phyloP scores from a whole-genome alignment of 345 rosid genomes.

The Brassica incana region DNA sequence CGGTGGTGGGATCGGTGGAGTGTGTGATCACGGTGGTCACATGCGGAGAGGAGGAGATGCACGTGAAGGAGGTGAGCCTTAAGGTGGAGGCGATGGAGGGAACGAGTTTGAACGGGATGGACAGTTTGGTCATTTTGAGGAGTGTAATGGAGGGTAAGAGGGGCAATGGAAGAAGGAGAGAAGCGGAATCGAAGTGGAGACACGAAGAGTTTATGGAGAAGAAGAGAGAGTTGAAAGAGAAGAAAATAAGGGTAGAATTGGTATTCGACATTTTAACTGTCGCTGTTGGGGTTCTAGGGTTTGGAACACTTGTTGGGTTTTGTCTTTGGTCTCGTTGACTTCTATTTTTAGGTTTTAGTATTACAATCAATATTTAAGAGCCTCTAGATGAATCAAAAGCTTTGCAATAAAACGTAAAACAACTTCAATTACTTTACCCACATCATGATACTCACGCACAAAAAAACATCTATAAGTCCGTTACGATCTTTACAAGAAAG shows the following conservation, averaged over 20 bases:
- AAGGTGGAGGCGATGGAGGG: conserved; percentile 78
- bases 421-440: neutral
- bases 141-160: conserved; percentile 53
- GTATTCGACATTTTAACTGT: conserved; percentile 55
- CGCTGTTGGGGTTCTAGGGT: conserved; percentile 44
- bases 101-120: conserved; percentile 58
- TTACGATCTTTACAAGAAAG: neutral
- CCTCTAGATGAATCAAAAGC: neutral
- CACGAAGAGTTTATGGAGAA: conserved; percentile 46
- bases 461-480: neutral
- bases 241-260: conserved; percentile 49
- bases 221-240: conserved; percentile 58
- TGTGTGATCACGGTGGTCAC: conserved; percentile 56
- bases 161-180: conserved; percentile 39
- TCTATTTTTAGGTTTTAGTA: too few relatives aligned
- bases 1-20: conserved; percentile 33
- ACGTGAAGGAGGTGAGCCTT: conserved; percentile 67
- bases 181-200: conserved; percentile 40
- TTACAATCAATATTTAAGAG: neutral
- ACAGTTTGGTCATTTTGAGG: conserved; percentile 53
- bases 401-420: conserved; percentile 19
- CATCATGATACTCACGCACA: neutral
- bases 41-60: conserved; percentile 64
- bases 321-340: conserved; percentile 38
- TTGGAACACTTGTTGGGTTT: conserved; percentile 42